Evolutionary conservation across 441 rosid genomes (phyloP), one percentile per base, ranked within the genome.

Genomic region (Hura crepitans): DNA sequence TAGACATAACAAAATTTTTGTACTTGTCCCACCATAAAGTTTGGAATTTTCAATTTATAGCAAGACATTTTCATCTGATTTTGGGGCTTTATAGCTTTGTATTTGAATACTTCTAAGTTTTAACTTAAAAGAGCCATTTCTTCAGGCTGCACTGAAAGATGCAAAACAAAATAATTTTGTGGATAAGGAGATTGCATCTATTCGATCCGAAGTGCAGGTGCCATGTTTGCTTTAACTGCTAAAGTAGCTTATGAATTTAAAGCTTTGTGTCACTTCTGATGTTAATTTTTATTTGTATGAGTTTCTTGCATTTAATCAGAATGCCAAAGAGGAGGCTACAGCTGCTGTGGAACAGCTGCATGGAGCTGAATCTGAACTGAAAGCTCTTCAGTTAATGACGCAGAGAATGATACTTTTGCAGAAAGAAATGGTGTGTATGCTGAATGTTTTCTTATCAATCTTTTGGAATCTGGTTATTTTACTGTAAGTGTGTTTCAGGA

Each of bases 381-480:
- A 86, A 66, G 84, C 86, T 54, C 87, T 96, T 68, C 92, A 81
- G 50, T 78, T 84, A 56, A 88, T 84, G 93, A 89, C 91, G 54
- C 99, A 93, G 25, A 86, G 99, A 81, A 88, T 86, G 96, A 78
- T 93, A 75, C 80, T 96, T 84, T 91, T 96, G 58, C 96, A 85
- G 75, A 91, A 87, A 81, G 98, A 96, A 81, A 89, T 93, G 97
- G 99, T 96, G 74, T 71, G 83, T 80, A 62, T 50, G 66, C 73
- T 68, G 59, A 53, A 69, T 73, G 37, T 66, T n/a, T 47, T 45
- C 17, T 35, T 73, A 35, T 68, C 79, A 72, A 83, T 67, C 56
- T 3, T 70, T 49, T 56, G 51, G 42, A 61, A 55, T 33, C 65
- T 42, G 1, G 28, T 28, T 45, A 27, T 54, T 71, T n/a, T 22